These are phyloP conservation scores for Gaertneriomyces sp. DNA, from an alignment of 192 early-diverging fungal genomes.

Conservation along the genomic window DNA sequence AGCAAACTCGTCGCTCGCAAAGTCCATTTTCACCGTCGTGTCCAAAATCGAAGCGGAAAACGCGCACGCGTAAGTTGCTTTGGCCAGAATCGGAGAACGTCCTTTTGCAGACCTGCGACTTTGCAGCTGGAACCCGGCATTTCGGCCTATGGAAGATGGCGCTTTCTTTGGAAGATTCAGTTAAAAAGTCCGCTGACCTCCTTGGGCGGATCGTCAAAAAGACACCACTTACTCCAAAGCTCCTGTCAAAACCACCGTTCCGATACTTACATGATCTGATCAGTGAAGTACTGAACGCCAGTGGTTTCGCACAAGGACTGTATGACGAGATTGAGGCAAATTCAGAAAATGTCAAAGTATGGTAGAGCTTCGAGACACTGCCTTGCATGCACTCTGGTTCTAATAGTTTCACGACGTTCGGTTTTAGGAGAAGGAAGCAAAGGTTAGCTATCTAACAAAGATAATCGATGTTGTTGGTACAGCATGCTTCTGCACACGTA, in stretches of 20 bases:
- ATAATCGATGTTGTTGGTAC: slow-evolving; percentile 49
- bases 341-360: slow-evolving; percentile 52
- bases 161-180: slow-evolving; percentile 30
- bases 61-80: too few species aligned
- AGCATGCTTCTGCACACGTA: background rate
- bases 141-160: too few species aligned
- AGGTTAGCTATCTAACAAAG: slow-evolving; percentile 51
- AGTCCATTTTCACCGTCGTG: too few species aligned
- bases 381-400: background rate
- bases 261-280: slow-evolving; percentile 58
- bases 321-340: slow-evolving; percentile 50
- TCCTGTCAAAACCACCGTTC: slow-evolving; percentile 60
- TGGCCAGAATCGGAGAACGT: too few species aligned
- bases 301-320: slow-evolving; percentile 42
- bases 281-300: slow-evolving; percentile 41
- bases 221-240: slow-evolving; percentile 51
- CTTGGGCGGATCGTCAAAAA: slow-evolving; percentile 47
- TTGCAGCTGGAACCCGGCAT: too few species aligned
- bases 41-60: too few species aligned
- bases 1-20: too few species aligned
- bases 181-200: slow-evolving; percentile 47
- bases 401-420: background rate
- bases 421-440: slow-evolving; percentile 56
- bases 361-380: background rate
- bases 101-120: too few species aligned